A percentile compares a stretch with the other conserved stretches of the same genome.
These are phyloP conservation scores for Tetrahymena thermophila DNA, from an alignment of 73 alveolate genomes.

Conservation along the genomic window DNA sequence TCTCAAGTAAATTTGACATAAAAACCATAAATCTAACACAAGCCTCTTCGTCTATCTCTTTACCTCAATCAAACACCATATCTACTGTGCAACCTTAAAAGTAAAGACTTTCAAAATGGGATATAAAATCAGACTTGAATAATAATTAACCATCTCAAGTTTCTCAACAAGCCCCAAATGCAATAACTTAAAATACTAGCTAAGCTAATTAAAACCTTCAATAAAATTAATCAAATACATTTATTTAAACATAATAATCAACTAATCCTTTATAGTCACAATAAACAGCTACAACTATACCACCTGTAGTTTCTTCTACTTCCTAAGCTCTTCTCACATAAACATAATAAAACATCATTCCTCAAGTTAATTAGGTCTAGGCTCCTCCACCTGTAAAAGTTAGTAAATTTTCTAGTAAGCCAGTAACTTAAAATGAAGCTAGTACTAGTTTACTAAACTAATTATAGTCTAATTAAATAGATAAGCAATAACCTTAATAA, in stretches of 20 bases:
- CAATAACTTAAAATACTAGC: not conserved
- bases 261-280: not conserved
- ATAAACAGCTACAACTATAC: not conserved
- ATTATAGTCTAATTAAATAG: not conserved
- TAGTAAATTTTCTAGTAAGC: not conserved
- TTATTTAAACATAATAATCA: not conserved
- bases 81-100: not conserved
- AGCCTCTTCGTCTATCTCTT: not conserved
- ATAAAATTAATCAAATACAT: not conserved
- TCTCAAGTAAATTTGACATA: not conserved
- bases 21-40: not conserved
- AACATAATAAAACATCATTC: not conserved
- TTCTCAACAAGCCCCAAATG: not conserved
- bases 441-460: too few relatives aligned
- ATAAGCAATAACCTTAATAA: not conserved
- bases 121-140: not conserved
- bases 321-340: not conserved
- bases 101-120: not conserved
- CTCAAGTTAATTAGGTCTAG: not conserved
- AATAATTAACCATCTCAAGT: not conserved
- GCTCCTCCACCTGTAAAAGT: not conserved
- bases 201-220: not conserved
- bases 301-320: not conserved
- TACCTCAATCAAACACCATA: not conserved
- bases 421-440: not conserved